Base-by-base conservation (phyloP, 1,284 basidiomycete genomes). In the Ustilago sp. region DNA sequence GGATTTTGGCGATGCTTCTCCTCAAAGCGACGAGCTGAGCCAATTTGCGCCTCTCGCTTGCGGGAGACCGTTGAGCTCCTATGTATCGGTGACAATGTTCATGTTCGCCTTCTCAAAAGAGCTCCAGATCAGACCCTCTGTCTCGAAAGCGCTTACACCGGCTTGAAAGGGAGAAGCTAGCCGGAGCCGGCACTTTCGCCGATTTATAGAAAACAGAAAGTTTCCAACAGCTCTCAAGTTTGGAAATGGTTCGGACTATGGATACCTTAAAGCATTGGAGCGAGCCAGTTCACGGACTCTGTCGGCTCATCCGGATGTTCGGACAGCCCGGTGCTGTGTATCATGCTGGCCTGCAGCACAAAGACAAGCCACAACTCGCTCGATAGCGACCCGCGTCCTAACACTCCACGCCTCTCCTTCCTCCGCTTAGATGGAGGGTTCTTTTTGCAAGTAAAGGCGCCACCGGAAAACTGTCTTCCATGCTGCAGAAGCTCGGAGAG, bases 401-500 rank as follows among this genome's bases (percentile, higher is more conserved):
- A 28, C 23, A 28, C 23, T 28, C 23, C 23, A 28, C 15, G 39
- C 13, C 9, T 41, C 13, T 17, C 39, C 15, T 17, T 41, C 15
- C 39, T 41, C 5, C 4, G 15, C 39, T 17, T 41, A 1, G 39
- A 41, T 15, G 6, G 39, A 0, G 13, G 17, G 3, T 1, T 12
- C 23, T 23, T 15, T 39, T 39, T 38, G 36, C 5, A 52, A 35
- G 31, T 13, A 32, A 23, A 45, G 32, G 19, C 28, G 39, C 38
- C 55, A 57, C 19, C 23, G 15, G 19, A 19, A 45, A 17, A 32
- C 12, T 19, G 19, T 12, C 15, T 34, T 15, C 7, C 17, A 17
- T 17, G 39, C 63, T 56, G 55, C 45, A 59, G 56, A 54, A 65
- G 43, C 41, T 65, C 63, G 56, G 63, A 39, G 41, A 51, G 19